These are phyloP conservation scores for Ustilago tritici DNA, from an alignment of 1,284 basidiomycete genomes.

Conservation along the genomic window DNA sequence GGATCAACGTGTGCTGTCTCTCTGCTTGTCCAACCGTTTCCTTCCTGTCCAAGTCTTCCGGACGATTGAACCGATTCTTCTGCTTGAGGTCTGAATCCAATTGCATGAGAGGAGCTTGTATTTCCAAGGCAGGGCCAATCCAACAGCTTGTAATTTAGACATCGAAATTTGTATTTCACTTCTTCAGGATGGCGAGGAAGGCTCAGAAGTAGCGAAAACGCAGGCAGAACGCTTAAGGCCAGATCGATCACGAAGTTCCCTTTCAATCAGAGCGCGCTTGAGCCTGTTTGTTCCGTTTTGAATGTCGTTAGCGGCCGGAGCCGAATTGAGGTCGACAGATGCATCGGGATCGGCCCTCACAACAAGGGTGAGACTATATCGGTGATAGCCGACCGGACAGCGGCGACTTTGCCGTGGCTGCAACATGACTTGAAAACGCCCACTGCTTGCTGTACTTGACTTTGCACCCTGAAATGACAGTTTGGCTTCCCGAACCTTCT, in stretches of 20 bases:
- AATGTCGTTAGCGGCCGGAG: slow-evolving; percentile 13
- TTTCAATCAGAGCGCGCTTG: neutral
- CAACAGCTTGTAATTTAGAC: neutral
- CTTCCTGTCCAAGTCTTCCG: slow-evolving; percentile 7
- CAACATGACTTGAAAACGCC: no score
- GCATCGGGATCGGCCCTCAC: no score
- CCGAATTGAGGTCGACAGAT: slow-evolving; percentile 12
- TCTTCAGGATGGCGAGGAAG: neutral
- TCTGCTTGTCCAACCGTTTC: slow-evolving; percentile 1
- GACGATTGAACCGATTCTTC: neutral
- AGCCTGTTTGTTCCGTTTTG: slow-evolving; percentile 41
- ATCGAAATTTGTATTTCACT: neutral
- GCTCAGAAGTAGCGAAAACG: neutral
- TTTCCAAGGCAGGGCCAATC: neutral
- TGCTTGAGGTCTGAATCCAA: neutral
- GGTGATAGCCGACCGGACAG: no score
- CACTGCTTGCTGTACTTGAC: neutral
- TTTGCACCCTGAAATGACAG: slow-evolving; percentile 29
- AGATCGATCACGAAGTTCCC: slow-evolving; percentile 43
- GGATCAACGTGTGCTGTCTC: neutral
- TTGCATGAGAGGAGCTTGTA: no score
- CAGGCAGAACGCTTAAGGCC: neutral
- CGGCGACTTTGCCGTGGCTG: no score
- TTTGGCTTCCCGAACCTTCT: neutral
- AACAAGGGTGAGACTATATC: no score